Percentiles rank a stretch among this genome's conserved stretches.
These are phyloP conservation scores for Solanum verrucosum DNA, from an alignment of 257 asterid species.

Conservation along the genomic window DNA sequence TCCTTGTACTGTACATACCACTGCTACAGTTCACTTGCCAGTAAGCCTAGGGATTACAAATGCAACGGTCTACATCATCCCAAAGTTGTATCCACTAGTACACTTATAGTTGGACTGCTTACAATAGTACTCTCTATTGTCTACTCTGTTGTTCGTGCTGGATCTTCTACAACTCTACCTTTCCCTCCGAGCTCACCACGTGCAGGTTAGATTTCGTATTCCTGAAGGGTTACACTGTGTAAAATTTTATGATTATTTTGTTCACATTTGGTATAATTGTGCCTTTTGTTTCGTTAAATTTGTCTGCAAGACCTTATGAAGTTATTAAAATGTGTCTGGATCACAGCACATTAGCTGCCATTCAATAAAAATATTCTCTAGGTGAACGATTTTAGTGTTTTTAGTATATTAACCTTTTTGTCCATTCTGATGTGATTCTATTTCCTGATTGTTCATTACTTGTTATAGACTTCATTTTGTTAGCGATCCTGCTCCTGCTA, in stretches of 20 bases:
- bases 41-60: slow-evolving; percentile 84
- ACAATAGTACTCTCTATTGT: slow-evolving; percentile 79
- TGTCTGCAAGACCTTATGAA: neutral
- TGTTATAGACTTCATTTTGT: neutral
- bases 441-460: neutral
- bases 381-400: neutral
- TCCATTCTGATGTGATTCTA: neutral
- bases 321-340: neutral
- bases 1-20: slow-evolving; percentile 80
- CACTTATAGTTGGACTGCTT: slow-evolving; percentile 55
- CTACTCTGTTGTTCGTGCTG: slow-evolving; percentile 87
- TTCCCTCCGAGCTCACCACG: slow-evolving; percentile 89
- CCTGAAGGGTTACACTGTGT: neutral
- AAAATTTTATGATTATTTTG: neutral
- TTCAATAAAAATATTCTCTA: neutral
- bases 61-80: slow-evolving; percentile 91
- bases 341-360: neutral
- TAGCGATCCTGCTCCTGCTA: neutral
- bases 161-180: slow-evolving; percentile 75
- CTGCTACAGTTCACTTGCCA: slow-evolving; percentile 66
- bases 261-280: neutral
- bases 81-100: slow-evolving; percentile 57
- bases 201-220: slow-evolving; percentile 37
- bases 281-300: neutral
- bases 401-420: neutral